Evolutionary conservation across 2,329 filamentous ascomycete genomes (phyloP), one percentile per base, ranked within the genome.

Genomic region (Thermochaetoides dissita): DNA sequence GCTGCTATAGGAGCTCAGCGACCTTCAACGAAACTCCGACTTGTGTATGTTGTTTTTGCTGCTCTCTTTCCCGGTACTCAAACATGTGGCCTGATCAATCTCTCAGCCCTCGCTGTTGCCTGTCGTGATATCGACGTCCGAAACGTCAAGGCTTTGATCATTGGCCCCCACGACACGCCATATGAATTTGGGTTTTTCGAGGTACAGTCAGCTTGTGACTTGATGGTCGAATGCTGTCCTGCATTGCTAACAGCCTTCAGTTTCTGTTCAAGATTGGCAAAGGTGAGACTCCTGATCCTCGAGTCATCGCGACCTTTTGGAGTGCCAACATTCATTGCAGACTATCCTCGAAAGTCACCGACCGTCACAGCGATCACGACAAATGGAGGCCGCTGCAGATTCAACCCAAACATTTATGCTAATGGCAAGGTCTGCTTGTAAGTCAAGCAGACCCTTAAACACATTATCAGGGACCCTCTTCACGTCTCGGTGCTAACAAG

Each of bases 111-210:
- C 49, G 85, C 85, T 8, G 87, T 95, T 38, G 83, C 84, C 43
- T 94, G 84, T 58, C 74, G 83, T 40, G 91, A 96, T 62, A 72
- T 79, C 52, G 87, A 98, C 60, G 84, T 96, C 46, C 82, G 88
- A 42, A 82, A 85, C 58, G 81, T 96, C 39, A 82, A 79, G 57
- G 86, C 88, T 38, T 63, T 96, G 49, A 89, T 96, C 54, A 77
- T 96, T 51, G 91, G 91, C 0, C 89, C 91, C 24, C 86, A 89
- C 50, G 88, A 91, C 53, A 94, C 88, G 1, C 88, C 89, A 0
- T 98, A 98, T 61, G 88, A 95, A 61, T 95, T 93, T 57, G 91
- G 91, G 3, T 95, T 95, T 64, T 96, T 94, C 57, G 87, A 96
- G 72, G 87, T 91, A 60, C 5, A 24, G 17, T 24, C 17, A 24